Conservation (phyloP, 83 land plant species). For the Picea abies region DNA sequence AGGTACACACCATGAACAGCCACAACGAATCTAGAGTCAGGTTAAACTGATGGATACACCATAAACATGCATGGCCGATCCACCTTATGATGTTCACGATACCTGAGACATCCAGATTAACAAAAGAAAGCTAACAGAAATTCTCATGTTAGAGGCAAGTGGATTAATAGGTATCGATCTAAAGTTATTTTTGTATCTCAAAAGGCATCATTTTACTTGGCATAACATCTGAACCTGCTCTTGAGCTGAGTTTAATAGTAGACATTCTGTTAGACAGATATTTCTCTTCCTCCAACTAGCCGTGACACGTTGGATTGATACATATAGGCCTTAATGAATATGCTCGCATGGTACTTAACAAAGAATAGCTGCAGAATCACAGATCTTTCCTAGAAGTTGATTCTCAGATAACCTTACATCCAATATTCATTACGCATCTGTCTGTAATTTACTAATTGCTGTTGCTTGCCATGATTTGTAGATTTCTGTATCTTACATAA, state of each 20-base stretch:
- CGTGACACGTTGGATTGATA: not conserved
- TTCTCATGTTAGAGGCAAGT: not conserved
- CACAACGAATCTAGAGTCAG: not conserved
- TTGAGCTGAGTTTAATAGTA: not conserved
- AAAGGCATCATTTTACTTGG: constrained; percentile 8
- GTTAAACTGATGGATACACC: not conserved
- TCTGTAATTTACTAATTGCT: not conserved
- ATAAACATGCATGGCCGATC: not conserved
- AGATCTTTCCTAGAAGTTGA: not conserved
- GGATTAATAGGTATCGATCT: not conserved
- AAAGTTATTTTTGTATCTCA: not conserved
- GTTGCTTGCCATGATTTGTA: not conserved
- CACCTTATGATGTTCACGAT: not conserved
- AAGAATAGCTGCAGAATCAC: not conserved
- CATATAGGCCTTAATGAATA: not conserved
- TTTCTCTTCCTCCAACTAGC: not conserved
- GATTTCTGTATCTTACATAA: not conserved
- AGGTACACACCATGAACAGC: not conserved
- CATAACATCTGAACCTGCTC: not conserved
- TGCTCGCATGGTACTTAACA: not conserved
- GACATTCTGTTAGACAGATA: not conserved
- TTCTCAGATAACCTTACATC: not conserved
- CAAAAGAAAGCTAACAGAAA: not conserved
- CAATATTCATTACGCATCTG: not conserved
- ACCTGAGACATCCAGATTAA: not conserved